Base-by-base conservation (phyloP, 148 eudicot species). In the Salicornia ramosissima region DNA sequence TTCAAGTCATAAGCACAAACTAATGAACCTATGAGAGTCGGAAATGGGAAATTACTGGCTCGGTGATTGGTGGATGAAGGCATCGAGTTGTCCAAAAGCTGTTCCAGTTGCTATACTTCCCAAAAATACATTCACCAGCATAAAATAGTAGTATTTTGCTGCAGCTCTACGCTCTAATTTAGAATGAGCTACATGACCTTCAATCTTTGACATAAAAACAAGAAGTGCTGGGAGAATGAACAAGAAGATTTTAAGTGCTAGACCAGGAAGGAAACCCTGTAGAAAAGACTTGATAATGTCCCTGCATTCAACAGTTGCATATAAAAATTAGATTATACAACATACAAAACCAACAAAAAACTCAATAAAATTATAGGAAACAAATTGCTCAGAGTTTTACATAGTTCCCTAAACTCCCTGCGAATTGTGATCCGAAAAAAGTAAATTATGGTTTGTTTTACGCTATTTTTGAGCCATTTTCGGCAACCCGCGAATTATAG, bases 201-300 rank as follows among this genome's bases (percentile, higher is more conserved):
- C 99, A 47, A 94, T 71, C 81, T 88, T 94, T 56, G 99, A 94
- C 97, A 94, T 86, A 54, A 91, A 45, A 92, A 94, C 82, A 71
- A 94, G 73, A 72, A 94, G 76, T 40, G 77, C 50, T n/a, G 99
- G 99, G 72, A 94, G 99, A 71, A 87, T 57, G 60, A 75, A 82
- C 65, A 94, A 79, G 82, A 94, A 94, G 61, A 94, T 68, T 77
- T 94, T 91, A 47, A 94, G 91, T 64, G 92, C 93, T 60, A 94
- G 75, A 81, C 99, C 99, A 59, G 99, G 99, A 77, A 94, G 87
- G 74, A 94, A 94, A 74, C 99, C 97, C 86, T 94, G 97, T 28
- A 94, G 81, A 69, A 94, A 83, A 47, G 99, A 94, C 86, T 94
- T 90, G 62, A 91, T 78, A 67, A 90, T 83, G 28, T 76, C 75